Conservation (phyloP, 2,329 filamentous ascomycete genomes). For the Coniochaeta prunicola region DNA sequence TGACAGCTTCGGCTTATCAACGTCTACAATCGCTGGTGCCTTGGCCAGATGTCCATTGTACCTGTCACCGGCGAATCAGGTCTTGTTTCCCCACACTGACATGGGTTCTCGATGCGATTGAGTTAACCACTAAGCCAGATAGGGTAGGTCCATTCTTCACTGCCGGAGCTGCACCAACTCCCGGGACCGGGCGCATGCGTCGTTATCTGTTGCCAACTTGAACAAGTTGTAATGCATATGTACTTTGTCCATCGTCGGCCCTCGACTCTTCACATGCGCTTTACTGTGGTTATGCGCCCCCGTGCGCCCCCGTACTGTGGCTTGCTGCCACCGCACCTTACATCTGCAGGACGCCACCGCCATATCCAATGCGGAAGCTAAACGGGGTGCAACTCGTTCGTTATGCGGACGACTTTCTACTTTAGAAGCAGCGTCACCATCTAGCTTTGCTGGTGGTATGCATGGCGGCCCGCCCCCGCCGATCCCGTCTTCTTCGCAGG, state of each 20-base stretch:
- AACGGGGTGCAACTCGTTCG: background rate
- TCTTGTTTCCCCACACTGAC: background rate
- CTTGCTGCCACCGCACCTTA: background rate
- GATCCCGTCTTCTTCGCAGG: too few species aligned
- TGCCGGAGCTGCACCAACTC: background rate
- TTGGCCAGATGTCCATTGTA: background rate
- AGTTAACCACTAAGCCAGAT: background rate
- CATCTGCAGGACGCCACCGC: background rate
- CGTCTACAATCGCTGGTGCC: background rate
- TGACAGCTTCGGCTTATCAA: background rate
- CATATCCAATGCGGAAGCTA: background rate
- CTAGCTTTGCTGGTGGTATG: background rate
- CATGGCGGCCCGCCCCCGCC: background rate
- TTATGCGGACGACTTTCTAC: background rate
- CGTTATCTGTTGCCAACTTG: background rate
- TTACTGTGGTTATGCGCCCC: background rate
- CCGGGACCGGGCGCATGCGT: background rate
- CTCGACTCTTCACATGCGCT: background rate
- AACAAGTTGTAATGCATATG: background rate
- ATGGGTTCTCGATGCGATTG: background rate
- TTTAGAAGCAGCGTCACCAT: background rate
- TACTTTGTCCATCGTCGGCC: background rate
- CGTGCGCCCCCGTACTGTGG: background rate
- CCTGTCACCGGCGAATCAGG: background rate
- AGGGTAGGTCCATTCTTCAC: background rate